Evolutionary conservation across 1,284 basidiomycete species (phyloP).

Genomic region (Ceratobasidium sp.): DNA sequence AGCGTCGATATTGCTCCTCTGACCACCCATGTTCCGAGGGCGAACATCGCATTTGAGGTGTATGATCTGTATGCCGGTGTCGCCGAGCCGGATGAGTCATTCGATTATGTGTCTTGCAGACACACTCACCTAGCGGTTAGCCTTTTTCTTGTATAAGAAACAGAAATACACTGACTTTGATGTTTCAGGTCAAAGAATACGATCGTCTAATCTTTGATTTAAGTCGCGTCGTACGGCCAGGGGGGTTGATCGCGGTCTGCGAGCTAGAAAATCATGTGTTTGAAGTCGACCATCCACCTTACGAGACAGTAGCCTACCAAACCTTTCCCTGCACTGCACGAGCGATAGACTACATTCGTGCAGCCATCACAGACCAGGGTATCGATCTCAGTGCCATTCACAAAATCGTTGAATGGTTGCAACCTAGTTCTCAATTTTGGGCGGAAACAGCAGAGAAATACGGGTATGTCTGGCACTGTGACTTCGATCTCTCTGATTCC

Average conservation of each 20-base stretch:
- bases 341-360: neutral
- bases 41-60: constrained; percentile 25
- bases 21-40: constrained; percentile 1
- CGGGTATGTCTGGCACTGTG: constrained; percentile 1
- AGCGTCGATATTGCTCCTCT: constrained; percentile 23
- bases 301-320: neutral
- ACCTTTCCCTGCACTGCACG: neutral
- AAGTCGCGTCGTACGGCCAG: neutral
- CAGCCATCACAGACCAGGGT: neutral
- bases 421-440: neutral
- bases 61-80: constrained; percentile 22
- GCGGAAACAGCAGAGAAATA: constrained; percentile 4
- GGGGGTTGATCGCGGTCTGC: constrained; percentile 4
- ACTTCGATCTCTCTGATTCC: no score
- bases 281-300: constrained; percentile 10
- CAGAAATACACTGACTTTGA: neutral
- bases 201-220: constrained; percentile 7
- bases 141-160: no score
- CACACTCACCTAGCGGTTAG: constrained; percentile 28
- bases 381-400: constrained; percentile 1
- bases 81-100: neutral
- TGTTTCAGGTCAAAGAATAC: constrained; percentile 7
- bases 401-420: constrained; percentile 3
- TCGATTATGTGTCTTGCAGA: constrained; percentile 36
- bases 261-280: neutral